A percentile compares a stretch with the other conserved stretches of the same genome.
phyloP scores from a whole-genome alignment of 2,329 filamentous ascomycete genomes.

The Microcyclosporella mali region DNA sequence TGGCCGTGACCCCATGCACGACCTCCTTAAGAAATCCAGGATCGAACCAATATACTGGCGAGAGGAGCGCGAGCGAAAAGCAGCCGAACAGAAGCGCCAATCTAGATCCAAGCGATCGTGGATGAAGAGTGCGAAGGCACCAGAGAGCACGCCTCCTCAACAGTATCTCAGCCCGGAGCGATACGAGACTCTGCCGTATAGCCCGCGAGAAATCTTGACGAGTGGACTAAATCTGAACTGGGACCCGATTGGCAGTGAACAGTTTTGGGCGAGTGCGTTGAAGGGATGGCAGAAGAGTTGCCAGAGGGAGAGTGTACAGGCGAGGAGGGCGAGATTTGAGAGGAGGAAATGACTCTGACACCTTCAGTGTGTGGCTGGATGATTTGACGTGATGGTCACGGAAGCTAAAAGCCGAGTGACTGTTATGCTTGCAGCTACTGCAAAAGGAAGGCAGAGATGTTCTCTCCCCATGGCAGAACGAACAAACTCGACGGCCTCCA shows the following conservation, averaged over 20 bases:
- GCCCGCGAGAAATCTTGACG: constrained; percentile 1
- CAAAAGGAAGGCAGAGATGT: no score
- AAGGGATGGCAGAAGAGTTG: constrained; percentile 1
- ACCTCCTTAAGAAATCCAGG: neutral
- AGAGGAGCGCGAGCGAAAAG: neutral
- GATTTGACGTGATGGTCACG: no score
- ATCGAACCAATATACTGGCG: neutral
- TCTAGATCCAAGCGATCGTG: neutral
- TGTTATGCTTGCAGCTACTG: no score
- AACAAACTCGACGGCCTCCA: no score
- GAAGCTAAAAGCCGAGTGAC: no score
- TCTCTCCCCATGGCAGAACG: no score
- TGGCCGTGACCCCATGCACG: constrained; percentile 1
- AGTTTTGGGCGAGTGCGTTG: constrained; percentile 7
- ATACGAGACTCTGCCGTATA: constrained; percentile 4
- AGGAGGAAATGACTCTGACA: no score
- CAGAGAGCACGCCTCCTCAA: neutral
- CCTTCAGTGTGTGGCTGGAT: no score
- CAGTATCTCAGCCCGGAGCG: neutral
- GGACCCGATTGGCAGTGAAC: neutral
- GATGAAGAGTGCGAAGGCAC: neutral
- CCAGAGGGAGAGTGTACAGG: constrained; percentile 5
- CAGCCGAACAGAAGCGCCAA: neutral
- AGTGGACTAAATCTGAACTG: constrained; percentile 1
- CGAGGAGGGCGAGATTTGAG: constrained; percentile 2